Evolutionary conservation across 768 basidiomycete species (phyloP).

Genomic region (Xerocomus potaroensis): DNA sequence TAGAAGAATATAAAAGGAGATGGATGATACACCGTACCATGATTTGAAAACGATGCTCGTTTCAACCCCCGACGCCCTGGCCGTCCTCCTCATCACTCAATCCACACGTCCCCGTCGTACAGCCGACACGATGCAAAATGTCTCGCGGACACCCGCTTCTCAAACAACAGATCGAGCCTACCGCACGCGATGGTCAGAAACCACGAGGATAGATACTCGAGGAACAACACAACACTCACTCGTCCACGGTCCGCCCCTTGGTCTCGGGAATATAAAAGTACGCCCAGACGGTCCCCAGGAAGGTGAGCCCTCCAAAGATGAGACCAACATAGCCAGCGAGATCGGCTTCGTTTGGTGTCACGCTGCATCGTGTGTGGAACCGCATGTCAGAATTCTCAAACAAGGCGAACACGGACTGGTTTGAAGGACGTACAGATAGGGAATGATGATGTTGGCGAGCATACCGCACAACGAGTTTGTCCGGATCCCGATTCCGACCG

Average conservation of each 20-base stretch:
- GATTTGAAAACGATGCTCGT: too few relatives aligned
- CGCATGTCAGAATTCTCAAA: neutral
- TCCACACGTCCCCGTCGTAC: slow-evolving; percentile 8
- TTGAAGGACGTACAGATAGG: slow-evolving; percentile 21
- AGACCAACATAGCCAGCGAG: slow-evolving; percentile 28
- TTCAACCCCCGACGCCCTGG: too few relatives aligned
- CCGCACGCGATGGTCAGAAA: neutral
- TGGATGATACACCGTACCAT: too few relatives aligned
- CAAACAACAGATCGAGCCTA: slow-evolving; percentile 25
- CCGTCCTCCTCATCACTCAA: too few relatives aligned
- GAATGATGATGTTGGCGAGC: slow-evolving; percentile 25
- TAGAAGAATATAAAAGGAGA: too few relatives aligned
- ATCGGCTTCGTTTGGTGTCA: slow-evolving; percentile 27
- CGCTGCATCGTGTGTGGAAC: too few relatives aligned
- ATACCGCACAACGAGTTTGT: slow-evolving; percentile 24
- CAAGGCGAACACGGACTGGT: neutral
- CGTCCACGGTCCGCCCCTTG: slow-evolving; percentile 26
- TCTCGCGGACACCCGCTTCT: slow-evolving; percentile 27
- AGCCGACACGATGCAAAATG: slow-evolving; percentile 18
- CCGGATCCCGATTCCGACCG: slow-evolving; percentile 25
- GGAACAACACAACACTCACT: too few relatives aligned
- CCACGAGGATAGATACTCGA: too few relatives aligned
- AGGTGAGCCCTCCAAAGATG: slow-evolving; percentile 24
- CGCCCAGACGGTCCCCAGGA: slow-evolving; percentile 21
- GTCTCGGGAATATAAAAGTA: slow-evolving; percentile 29